Evolutionary conservation across 1,139 yeast genomes (phyloP), one percentile per base, ranked within the genome.

Genomic region (Kazachstania sp.): DNA sequence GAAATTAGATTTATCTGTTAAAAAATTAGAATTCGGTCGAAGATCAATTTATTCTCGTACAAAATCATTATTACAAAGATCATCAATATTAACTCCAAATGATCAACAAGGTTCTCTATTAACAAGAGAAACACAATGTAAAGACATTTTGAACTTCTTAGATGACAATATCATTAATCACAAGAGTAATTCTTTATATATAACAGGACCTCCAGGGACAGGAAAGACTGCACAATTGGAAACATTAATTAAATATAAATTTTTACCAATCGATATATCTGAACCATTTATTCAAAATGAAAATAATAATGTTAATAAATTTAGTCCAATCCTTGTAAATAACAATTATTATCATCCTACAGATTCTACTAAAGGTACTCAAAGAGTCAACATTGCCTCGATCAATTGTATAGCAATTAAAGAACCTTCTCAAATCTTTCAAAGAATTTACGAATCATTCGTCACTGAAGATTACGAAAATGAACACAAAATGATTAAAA

Each of bases 181-280:
- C 23, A 63, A 62, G n/a, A 75, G 81, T 42, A 78, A 79, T 39
- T 84, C 95, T 13, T 64, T 92, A 41, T 92, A 92, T 61, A 72
- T 92, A 13, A 83, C 95, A 15, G 99, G 99, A 0, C 95, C 97
- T 1, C 98, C 99, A 3, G 99, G 98, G 0, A 87, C 97, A 0
- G 99, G 99, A 0, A 92, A 92, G 61, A 84, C 97, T 0, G 97
- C 95, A 0, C 87, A 87, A 56, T 72, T 85, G n/a, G 74, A 73
- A 45, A 72, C 77, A 36, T 61, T 74, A 0, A 48, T 77, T 34
- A 60, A 64, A 35, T 60, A 65, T 8, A 51, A 56, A 26, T 60
- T 64, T 42, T 49, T 50, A 7, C 52, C 55, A 28, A 34, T 54
- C 6, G 19, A 32, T 32, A 15, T 32, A 23, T 23, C 28, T 23